Base-by-base conservation (phyloP, 345 rosid genomes). In the Heritiera fomes region DNA sequence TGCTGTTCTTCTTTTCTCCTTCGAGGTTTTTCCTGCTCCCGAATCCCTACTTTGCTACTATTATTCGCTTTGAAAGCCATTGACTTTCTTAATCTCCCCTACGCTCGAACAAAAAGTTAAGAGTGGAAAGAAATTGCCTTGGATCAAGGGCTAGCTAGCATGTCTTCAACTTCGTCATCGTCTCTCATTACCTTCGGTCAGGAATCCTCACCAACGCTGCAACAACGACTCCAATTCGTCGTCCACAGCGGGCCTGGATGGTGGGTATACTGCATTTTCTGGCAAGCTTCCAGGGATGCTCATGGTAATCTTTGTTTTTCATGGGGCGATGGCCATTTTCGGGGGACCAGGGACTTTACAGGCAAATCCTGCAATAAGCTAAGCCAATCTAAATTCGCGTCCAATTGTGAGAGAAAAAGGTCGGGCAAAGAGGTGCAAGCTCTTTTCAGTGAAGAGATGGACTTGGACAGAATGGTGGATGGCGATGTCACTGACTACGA, bases 211-310 rank as follows among this genome's bases (percentile, higher is more conserved):
- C 82, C 78, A 17, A 66, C 88, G 5, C 80, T 87, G 73, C 89
- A 89, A 71, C 89, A 88, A 28, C 83, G 87, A 45, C 91, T 91
- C 53, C 87, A 83, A 43, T 67, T 79, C 84, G 46, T 91, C 68
- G 73, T 87, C 71, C 87, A 85, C 71, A 82, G 58, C 77, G 81
- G 80, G 9, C 89, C 90, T 0, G 86, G 83, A 68, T 78, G 87
- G 85, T 91, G 94, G 94, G 78, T 83, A n/a, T 91, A 91, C 73
- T 81, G 92, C 53, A 89, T 91, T 53, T 88, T 89, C 82, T 91
- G 94, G 92, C 91, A 77, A 79, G 78, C 89, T 6, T 73, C 83
- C 10, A 78, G 80, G 47, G 89, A 86, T 70, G 78, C 77, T 46
- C 60, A 73, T 4, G 89, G 88, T 45, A 67, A 75, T 45, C 52